Evolutionary conservation across 805 yeast species (phyloP).

Genomic region (Candida tibetensis): DNA sequence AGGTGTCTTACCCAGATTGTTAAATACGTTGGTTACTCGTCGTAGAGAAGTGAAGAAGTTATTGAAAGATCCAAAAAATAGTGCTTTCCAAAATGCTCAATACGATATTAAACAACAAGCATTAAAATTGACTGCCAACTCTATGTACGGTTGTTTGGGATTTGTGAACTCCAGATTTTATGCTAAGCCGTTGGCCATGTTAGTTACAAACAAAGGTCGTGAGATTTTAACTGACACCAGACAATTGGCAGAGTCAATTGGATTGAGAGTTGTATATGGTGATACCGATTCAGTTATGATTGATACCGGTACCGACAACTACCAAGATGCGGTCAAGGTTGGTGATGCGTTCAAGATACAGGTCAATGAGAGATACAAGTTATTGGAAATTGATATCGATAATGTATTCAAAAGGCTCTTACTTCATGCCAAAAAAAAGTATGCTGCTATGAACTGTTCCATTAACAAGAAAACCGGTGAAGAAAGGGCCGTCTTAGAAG

Average conservation of each 20-base stretch:
- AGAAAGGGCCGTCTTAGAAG: conserved; percentile 60
- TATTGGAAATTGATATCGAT: conserved; percentile 92
- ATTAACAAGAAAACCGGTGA: conserved; percentile 53
- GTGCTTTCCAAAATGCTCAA: conserved; percentile 67
- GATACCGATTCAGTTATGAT: conserved; percentile 99
- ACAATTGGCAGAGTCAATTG: conserved; percentile 83
- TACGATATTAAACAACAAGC: conserved; percentile 96
- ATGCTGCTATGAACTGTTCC: conserved; percentile 80
- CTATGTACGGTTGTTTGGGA: conserved; percentile 99
- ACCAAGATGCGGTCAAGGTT: conserved; percentile 70
- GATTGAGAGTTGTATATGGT: conserved; percentile 88
- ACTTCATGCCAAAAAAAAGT: conserved; percentile 93
- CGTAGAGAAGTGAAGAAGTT: conserved; percentile 90
- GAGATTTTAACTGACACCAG: conserved; percentile 92
- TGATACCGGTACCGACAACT: conserved; percentile 74
- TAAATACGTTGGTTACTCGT: conserved; percentile 80
- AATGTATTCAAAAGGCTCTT: conserved; percentile 83
- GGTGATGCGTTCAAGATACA: conserved; percentile 81
- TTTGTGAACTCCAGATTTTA: conserved; percentile 88
- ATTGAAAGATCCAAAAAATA: conserved; percentile 69
- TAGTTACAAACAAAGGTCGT: conserved; percentile 93
- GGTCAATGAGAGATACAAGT: conserved; percentile 84
- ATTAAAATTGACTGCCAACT: conserved; percentile 92
- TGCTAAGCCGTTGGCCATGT: conserved; percentile 93
- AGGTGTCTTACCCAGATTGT: conserved; percentile 85